A percentile compares a stretch with the other conserved stretches of the same genome.
Conservation (phyloP, 306 rosid species). For the Glycine latifolia region DNA sequence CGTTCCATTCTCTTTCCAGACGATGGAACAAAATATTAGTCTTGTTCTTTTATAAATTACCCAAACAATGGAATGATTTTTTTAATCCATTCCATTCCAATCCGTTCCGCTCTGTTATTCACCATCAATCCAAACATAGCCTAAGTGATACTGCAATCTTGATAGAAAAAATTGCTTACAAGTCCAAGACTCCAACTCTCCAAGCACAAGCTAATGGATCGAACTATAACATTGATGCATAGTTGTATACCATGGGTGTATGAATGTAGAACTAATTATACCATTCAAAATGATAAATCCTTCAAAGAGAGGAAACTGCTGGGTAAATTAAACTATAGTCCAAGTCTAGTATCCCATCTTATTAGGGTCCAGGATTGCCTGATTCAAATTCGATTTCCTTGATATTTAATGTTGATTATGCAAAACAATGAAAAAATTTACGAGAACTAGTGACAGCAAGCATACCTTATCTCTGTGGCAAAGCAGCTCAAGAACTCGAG, state of each 20-base stretch:
- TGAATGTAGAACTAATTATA: not conserved
- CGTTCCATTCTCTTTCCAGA: too few species aligned
- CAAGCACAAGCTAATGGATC: slow-evolving; percentile 12
- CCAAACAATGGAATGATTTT: too few species aligned
- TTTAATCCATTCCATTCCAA: too few species aligned
- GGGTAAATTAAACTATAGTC: slow-evolving; percentile 1
- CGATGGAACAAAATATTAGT: too few species aligned
- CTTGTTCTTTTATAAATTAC: too few species aligned
- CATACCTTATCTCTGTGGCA: slow-evolving; percentile 97
- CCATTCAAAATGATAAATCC: slow-evolving; percentile 5
- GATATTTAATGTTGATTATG: not conserved
- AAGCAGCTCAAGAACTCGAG: slow-evolving; percentile 93
- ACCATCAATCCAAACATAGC: too few species aligned
- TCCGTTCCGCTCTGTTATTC: too few species aligned
- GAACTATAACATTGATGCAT: not conserved
- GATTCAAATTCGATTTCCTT: not conserved
- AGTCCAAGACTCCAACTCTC: slow-evolving; percentile 28
- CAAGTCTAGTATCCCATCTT: slow-evolving; percentile 11
- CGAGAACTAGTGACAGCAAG: slow-evolving; percentile 9
- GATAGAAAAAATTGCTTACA: slow-evolving; percentile 9
- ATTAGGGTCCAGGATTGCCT: not conserved
- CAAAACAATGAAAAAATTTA: slow-evolving; percentile 1
- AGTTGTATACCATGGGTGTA: not conserved
- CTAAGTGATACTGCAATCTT: not conserved
- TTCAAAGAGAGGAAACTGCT: not conserved